Percentiles rank a stretch among this genome's conserved stretches.
Conservation (phyloP, 225 moss, liverwort and hornwort genomes). For the Takakia lepidozioides region DNA sequence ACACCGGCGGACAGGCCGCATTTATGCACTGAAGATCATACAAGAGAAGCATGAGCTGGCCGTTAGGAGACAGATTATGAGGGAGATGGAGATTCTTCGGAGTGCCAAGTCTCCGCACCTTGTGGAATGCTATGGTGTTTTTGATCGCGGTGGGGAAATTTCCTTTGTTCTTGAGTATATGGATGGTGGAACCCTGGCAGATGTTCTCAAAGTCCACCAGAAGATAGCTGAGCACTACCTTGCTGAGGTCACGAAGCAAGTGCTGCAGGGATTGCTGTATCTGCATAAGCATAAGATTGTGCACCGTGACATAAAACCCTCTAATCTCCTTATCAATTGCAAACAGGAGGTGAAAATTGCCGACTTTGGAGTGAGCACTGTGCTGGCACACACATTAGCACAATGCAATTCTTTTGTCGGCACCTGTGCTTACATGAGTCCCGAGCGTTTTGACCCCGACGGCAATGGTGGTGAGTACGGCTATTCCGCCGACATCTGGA, state of each 20-base stretch:
- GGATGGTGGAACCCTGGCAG: conserved; percentile 87
- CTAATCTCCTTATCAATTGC: conserved; percentile 74
- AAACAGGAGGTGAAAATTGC: conserved; percentile 96
- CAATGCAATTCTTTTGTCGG: conserved; percentile 99
- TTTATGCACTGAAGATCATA: conserved; percentile 88
- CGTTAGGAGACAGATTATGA: conserved; percentile 77
- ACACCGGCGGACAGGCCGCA: conserved; percentile 62
- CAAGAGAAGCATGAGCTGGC: conserved; percentile 89
- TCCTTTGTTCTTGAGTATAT: conserved; percentile 86
- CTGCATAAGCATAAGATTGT: conserved; percentile 91
- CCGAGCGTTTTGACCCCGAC: conserved; percentile 89
- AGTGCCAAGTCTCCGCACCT: conserved; percentile 71
- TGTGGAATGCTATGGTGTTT: conserved; percentile 85
- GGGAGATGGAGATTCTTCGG: conserved; percentile 85
- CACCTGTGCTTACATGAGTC: conserved; percentile 97
- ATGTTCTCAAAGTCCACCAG: conserved; percentile 58
- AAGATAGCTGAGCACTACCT: conserved; percentile 73
- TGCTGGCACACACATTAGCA: conserved; percentile 83
- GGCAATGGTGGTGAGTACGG: conserved; percentile 89
- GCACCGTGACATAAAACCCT: conserved; percentile 92
- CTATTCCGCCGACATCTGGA: conserved; percentile 91
- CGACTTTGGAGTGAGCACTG: conserved; percentile 91
- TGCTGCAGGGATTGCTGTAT: conserved; percentile 62
- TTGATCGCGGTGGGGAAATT: conserved; percentile 75
- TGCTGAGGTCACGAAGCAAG: conserved; percentile 84